Percentiles rank a stretch among this genome's conserved stretches.
phyloP scores from a whole-genome alignment of 192 early-diverging fungal genomes.

The Entomortierella lignicola region DNA sequence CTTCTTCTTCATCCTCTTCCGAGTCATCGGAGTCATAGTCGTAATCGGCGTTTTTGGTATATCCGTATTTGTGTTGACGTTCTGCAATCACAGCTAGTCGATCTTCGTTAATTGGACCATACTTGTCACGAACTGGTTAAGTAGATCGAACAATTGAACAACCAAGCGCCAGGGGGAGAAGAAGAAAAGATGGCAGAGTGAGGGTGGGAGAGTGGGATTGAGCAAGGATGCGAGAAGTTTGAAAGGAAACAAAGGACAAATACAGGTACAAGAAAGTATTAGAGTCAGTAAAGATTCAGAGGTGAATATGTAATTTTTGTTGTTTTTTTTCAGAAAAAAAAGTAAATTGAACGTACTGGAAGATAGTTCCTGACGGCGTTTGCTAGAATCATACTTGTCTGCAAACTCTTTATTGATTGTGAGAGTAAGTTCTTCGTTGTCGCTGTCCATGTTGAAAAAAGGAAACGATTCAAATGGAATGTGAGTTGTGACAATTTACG shows the following conservation, averaged over 20 bases:
- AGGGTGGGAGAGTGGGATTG: no score
- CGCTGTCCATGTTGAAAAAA: constrained; percentile 25
- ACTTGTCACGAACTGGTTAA: constrained; percentile 69
- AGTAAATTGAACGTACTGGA: constrained; percentile 60
- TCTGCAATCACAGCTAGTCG: constrained; percentile 39
- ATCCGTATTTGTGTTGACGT: constrained; percentile 57
- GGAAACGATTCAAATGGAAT: background rate
- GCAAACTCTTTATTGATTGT: constrained; percentile 67
- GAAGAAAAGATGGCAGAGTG: no score
- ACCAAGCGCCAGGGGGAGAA: no score
- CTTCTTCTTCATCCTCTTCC: constrained; percentile 79
- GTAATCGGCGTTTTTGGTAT: constrained; percentile 55
- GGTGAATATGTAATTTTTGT: no score
- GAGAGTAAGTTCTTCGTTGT: constrained; percentile 48
- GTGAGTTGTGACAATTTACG: background rate
- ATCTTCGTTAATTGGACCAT: constrained; percentile 57
- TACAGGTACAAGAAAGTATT: background rate
- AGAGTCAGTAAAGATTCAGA: background rate
- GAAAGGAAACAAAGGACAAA: background rate
- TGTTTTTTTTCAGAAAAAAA: no score
- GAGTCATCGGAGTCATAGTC: constrained; percentile 68
- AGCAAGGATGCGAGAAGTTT: background rate
- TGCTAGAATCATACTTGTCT: constrained; percentile 71
- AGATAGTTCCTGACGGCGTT: constrained; percentile 73
- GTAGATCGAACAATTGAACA: no score